A percentile compares a stretch with the other conserved stretches of the same genome.
phyloP scores from a whole-genome alignment of 2,329 filamentous ascomycete genomes.

The Aspergillus alliaceus region DNA sequence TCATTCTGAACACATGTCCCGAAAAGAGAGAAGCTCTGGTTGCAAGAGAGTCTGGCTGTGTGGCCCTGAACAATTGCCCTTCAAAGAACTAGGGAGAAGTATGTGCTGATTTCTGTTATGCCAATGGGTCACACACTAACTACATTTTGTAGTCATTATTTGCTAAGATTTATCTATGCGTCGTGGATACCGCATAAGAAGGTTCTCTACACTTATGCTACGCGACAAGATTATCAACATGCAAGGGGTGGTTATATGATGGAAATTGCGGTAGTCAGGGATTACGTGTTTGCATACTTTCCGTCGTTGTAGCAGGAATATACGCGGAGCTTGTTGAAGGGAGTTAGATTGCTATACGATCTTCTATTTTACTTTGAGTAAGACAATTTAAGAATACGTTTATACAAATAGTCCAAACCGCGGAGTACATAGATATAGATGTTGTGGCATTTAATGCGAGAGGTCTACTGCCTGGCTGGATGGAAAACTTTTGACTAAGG shows the following conservation, averaged over 20 bases:
- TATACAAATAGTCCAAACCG: no score
- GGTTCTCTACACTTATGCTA: background rate
- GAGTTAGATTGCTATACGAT: no score
- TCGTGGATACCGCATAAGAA: background rate
- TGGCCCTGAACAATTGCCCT: background rate
- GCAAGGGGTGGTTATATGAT: background rate
- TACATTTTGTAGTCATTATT: background rate
- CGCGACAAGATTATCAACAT: background rate
- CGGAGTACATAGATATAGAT: no score
- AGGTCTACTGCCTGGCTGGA: no score
- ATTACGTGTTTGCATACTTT: no score
- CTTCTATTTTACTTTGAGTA: no score
- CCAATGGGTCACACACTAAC: background rate
- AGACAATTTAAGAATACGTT: no score
- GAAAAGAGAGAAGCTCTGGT: background rate
- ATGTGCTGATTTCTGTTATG: background rate
- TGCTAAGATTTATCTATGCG: background rate
- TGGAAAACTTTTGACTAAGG: no score
- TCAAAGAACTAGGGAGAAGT: background rate
- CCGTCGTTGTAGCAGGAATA: no score
- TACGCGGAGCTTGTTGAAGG: no score
- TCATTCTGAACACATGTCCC: background rate
- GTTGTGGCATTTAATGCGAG: no score
- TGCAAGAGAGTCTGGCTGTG: background rate
- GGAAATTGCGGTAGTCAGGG: background rate